These are phyloP conservation scores for Plasmodium inui DNA, from an alignment of 169 alveolate species.

Conservation along the genomic window DNA sequence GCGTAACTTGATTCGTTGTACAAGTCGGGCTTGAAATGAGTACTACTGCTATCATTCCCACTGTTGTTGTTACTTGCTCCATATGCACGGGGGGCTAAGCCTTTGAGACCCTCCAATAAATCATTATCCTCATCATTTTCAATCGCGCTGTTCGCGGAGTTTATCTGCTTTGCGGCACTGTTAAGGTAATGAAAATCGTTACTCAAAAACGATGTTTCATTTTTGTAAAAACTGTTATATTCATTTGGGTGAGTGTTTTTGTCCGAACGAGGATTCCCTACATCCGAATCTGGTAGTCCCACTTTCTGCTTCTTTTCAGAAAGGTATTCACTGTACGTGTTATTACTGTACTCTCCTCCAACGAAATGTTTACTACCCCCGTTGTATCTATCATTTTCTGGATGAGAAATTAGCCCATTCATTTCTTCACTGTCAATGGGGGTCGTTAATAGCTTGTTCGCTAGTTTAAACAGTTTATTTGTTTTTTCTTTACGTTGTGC, in stretches of 20 bases:
- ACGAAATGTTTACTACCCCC: not conserved
- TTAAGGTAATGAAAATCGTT: conserved; percentile 29
- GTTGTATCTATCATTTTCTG: not conserved
- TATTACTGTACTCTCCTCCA: not conserved
- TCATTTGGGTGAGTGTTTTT: conserved; percentile 9
- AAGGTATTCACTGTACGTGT: not conserved
- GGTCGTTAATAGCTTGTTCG: conserved; percentile 3
- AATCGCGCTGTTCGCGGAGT: not conserved
- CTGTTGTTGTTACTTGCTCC: not conserved
- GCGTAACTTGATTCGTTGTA: not conserved
- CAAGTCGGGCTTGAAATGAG: not conserved
- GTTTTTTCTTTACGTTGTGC: conserved; percentile 12
- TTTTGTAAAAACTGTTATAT: conserved; percentile 14
- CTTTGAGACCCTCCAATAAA: not conserved
- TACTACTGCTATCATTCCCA: not conserved
- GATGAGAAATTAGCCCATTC: not conserved
- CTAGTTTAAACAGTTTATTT: conserved; percentile 10
- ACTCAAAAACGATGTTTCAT: conserved; percentile 6
- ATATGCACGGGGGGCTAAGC: not conserved
- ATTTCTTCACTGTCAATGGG: not conserved
- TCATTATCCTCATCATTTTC: conserved; percentile 9
- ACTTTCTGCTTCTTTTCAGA: conserved; percentile 8
- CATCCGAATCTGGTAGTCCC: conserved; percentile 1
- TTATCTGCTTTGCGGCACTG: conserved; percentile 6
- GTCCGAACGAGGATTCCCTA: not conserved